Evolutionary conservation across 257 asterid genomes (phyloP), one percentile per base, ranked within the genome.

Genomic region (Solanum ossicruentum): DNA sequence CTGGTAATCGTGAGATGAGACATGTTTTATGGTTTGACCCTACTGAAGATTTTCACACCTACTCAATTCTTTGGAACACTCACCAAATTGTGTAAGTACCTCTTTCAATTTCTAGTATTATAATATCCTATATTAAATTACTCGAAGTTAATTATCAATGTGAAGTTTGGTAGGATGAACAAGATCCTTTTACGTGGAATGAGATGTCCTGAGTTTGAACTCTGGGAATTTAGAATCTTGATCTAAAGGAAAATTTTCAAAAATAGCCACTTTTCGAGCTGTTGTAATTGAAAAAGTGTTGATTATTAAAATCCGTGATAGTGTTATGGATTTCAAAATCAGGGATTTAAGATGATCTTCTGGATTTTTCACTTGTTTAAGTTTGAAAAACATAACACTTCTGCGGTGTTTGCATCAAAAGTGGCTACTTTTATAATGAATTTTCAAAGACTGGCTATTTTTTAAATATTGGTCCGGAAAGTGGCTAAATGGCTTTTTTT

Each of bases 21-120:
- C 99, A 96, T 86, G 84, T 85, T 28, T 86, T 96, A 4, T 96
- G 99, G 99, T 96, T 96, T 83, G 98, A 96, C 39, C 99, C 99
- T 3, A 93, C 98, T 0, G 87, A 92, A 87, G 98, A 96, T 15
- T 96, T 84, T 57, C 99, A 96, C 85, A 77, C 90, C 12, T 96
- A 95, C 73, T 92, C 98, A 81, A 86, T 96, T 47, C 97, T 95
- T 16, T 96, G 99, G 99, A 96, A 96, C 84, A 63, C 49, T 9
- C 97, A 93, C 75, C 98, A 92, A 88, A 89, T 96, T 8, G 88
- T 95, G 99, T 95, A 88, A 91, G 95, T 71, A 56, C 41, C 23
- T 23, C 16, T 39, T 71, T 58, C 39, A 28, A 17, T 51, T 26
- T 67, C 39, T 17, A 70, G 5, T 16, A 36, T 11, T 23, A 28